Percentiles rank a stretch among this genome's conserved stretches.
Conservation (phyloP, 2,329 filamentous ascomycete genomes). For the Pseudocercospora pini-densiflorae region DNA sequence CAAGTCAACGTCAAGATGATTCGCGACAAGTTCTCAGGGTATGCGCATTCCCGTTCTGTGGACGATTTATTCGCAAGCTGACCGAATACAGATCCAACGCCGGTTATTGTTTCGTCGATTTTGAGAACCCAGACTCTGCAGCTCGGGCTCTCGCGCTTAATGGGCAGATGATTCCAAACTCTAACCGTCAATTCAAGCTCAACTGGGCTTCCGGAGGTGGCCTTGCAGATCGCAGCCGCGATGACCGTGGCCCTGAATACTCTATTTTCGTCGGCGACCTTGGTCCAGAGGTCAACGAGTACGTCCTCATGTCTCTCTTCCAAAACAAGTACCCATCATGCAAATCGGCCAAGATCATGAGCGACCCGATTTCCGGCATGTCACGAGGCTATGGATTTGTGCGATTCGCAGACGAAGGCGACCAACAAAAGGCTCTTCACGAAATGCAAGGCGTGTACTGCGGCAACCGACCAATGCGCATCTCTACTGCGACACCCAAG, state of each 20-base stretch:
- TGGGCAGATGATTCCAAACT: conserved; percentile 89
- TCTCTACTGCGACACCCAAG: conserved; percentile 97
- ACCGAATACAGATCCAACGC: conserved; percentile 70
- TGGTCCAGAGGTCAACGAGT: conserved; percentile 98
- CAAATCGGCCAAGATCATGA: conserved; percentile 99
- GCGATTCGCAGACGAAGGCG: conserved; percentile 91
- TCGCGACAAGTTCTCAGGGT: conserved; percentile 98
- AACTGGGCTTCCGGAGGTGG: conserved; percentile 99
- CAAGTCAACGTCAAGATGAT: conserved; percentile 99
- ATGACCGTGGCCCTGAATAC: conserved; percentile 94
- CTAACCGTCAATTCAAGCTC: conserved; percentile 92
- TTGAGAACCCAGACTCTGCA: conserved; percentile 78
- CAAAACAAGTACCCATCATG: conserved; percentile 94
- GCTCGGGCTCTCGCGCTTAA: conserved; percentile 90
- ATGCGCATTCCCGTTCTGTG: conserved; percentile 42
- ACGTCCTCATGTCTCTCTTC: conserved; percentile 95
- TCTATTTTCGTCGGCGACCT: conserved; percentile 98
- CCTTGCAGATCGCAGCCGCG: conserved; percentile 88
- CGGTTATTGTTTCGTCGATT: conserved; percentile 99
- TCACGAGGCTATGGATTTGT: conserved; percentile 98
- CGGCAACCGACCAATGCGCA: conserved; percentile 97
- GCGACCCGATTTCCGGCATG: conserved; percentile 95
- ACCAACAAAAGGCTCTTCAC: conserved; percentile 91
- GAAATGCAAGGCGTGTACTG: conserved; percentile 99
- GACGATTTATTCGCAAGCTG: conserved; percentile 14